A percentile compares a stretch with the other conserved stretches of the same genome.
Conservation (phyloP, 352 stramenopile species). For the Pythium guiyangense region DNA sequence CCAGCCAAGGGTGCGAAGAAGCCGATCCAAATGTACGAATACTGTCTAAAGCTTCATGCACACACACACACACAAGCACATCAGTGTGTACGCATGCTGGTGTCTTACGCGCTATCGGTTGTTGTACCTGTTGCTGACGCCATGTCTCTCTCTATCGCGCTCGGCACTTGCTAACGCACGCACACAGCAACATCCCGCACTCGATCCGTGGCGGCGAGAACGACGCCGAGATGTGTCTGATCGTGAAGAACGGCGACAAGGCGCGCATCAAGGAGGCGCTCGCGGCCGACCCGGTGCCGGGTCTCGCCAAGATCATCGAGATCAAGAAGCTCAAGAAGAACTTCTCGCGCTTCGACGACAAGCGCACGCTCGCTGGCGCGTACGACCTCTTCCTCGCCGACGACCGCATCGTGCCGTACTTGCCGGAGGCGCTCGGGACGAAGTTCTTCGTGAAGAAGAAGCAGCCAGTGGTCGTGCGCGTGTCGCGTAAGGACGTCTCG, state of each 20-base stretch:
- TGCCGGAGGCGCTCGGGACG: constrained; percentile 60
- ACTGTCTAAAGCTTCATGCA: too few species aligned
- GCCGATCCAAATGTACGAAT: constrained; percentile 68
- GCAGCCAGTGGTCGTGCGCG: constrained; percentile 63
- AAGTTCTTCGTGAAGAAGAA: constrained; percentile 84
- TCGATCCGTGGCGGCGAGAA: constrained; percentile 43
- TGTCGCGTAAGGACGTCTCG: constrained; percentile 63
- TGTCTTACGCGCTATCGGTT: background rate
- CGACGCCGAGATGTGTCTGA: constrained; percentile 64
- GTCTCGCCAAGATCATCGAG: constrained; percentile 69
- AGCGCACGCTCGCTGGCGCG: constrained; percentile 56
- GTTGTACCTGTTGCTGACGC: too few species aligned
- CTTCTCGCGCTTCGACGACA: constrained; percentile 73
- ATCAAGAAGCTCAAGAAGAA: constrained; percentile 84
- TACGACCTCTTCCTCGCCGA: constrained; percentile 79
- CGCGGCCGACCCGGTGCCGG: constrained; percentile 42
- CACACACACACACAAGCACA: too few species aligned
- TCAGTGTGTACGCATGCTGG: background rate
- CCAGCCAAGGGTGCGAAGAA: constrained; percentile 68
- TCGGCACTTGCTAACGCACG: background rate
- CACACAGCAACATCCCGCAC: constrained; percentile 49
- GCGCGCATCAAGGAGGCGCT: constrained; percentile 74
- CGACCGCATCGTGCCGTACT: constrained; percentile 70
- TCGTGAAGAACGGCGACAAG: constrained; percentile 85
- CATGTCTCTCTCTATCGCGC: too few species aligned